These are phyloP conservation scores for Hyaloscypha hepaticicola DNA, from an alignment of 495 filamentous ascomycete species.

Conservation along the genomic window DNA sequence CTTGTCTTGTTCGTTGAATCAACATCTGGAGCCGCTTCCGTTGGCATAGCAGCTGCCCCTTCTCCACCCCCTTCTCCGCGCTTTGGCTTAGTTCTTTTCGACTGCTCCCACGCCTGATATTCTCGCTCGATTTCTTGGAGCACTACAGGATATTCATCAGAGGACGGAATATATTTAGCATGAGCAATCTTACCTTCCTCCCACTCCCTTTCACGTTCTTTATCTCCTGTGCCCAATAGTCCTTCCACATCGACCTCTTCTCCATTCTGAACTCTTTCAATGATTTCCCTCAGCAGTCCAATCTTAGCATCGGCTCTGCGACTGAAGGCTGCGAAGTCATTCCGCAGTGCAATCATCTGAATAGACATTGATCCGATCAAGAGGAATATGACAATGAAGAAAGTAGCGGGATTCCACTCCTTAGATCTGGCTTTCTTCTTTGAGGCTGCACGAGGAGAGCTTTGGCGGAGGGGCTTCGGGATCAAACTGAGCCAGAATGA, in stretches of 20 bases:
- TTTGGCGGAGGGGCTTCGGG: slow-evolving; percentile 45
- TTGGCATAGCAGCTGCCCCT: background rate
- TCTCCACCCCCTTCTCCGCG: slow-evolving; percentile 19
- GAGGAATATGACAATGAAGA: slow-evolving; percentile 87
- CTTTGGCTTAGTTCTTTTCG: slow-evolving; percentile 36
- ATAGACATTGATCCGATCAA: slow-evolving; percentile 94
- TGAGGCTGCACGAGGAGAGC: slow-evolving; percentile 13
- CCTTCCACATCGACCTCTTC: slow-evolving; percentile 90
- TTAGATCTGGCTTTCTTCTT: slow-evolving; percentile 50
- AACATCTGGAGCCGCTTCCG: background rate
- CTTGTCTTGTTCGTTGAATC: background rate
- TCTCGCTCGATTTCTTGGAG: slow-evolving; percentile 79
- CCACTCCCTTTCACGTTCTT: slow-evolving; percentile 78
- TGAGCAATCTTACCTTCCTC: slow-evolving; percentile 61
- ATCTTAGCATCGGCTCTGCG: slow-evolving; percentile 80
- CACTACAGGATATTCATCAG: slow-evolving; percentile 45
- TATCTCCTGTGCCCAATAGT: slow-evolving; percentile 76
- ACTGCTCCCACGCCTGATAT: slow-evolving; percentile 59
- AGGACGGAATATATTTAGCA: background rate
- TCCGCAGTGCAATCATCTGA: slow-evolving; percentile 79
- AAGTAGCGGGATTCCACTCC: slow-evolving; percentile 90
- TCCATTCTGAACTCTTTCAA: slow-evolving; percentile 76
- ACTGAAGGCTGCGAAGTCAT: slow-evolving; percentile 67
- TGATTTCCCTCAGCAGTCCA: slow-evolving; percentile 72
- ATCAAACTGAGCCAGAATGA: slow-evolving; percentile 73